These are phyloP conservation scores for Leptographium lundbergii DNA, from an alignment of 2,329 filamentous ascomycete genomes.

Conservation along the genomic window DNA sequence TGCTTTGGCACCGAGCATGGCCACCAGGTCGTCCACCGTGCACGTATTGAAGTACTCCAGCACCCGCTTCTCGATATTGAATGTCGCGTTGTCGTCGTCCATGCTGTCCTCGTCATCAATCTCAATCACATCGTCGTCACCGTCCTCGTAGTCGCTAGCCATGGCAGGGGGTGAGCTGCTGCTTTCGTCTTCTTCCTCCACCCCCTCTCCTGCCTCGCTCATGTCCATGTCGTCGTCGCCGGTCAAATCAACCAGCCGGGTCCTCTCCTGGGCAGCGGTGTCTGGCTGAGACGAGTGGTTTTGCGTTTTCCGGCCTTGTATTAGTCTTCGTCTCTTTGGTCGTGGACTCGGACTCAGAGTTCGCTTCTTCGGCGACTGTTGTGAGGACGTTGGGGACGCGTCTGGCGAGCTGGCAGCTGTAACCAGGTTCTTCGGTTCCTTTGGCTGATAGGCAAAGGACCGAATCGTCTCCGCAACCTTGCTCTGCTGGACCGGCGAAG, in stretches of 20 bases:
- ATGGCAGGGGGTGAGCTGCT: neutral
- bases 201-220: constrained; percentile 19
- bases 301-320: constrained; percentile 12
- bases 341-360: constrained; percentile 7
- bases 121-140: constrained; percentile 6
- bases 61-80: constrained; percentile 29
- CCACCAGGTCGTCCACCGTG: constrained; percentile 60
- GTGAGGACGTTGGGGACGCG: constrained; percentile 2
- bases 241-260: neutral
- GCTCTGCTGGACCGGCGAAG: neutral
- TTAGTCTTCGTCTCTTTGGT: constrained; percentile 18
- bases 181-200: constrained; percentile 21
- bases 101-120: constrained; percentile 6
- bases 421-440: neutral
- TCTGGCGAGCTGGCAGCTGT: neutral
- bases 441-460: constrained; percentile 9
- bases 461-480: constrained; percentile 10
- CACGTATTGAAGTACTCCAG: constrained; percentile 77
- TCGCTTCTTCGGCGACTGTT: constrained; percentile 6
- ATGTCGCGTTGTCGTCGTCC: neutral
- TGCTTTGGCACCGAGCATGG: constrained; percentile 60
- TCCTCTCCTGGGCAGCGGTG: constrained; percentile 10
- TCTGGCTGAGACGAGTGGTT: constrained; percentile 12
- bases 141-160: constrained; percentile 20
- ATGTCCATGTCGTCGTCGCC: constrained; percentile 22